Evolutionary conservation across 805 yeast genomes (phyloP), one percentile per base, ranked within the genome.

Genomic region (Metschnikowia lochheadii): DNA sequence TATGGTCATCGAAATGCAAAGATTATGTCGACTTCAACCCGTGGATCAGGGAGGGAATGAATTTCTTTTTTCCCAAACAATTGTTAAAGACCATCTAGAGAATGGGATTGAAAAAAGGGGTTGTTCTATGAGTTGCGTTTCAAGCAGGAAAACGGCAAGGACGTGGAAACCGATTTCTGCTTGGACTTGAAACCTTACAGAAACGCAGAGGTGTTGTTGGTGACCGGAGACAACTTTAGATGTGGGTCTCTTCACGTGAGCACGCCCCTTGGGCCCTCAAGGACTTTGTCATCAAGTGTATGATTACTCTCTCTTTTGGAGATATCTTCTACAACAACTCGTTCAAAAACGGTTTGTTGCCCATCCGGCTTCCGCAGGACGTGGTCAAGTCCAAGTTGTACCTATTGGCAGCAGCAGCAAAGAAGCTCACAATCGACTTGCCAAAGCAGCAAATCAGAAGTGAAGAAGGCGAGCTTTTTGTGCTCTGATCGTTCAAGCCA

Each of bases 241-340:
- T 94, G 99, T 77, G 99, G 99, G 63, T 91, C 20, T 18, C 97
- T 37, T 91, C 97, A 1, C 89, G 99, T 80, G 99, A 94, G 71
- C 99, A 94, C 65, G 99, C 99, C 33, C 98, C 99, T 51, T 94
- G 99, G 99, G 98, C 99, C 2, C 79, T 94, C 59, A 91, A 90
- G 63, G 99, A 94, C 73, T 94, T 94, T 64, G 99, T 99, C 70
- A 90, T 94, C 70, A 85, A 87, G 70, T 85, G 92, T 56, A 87
- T 94, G 64, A 91, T 94, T 69, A 98, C 98, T 5, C 99, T 98
- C 51, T 90, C 97, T 0, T 94, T 92, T 61, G 99, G 98, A 69
- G 99, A 94, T 72, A 94, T 94, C 62, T 94, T 94, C 79, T 91
- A 89, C 82, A 94, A 88, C 77, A 94, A 94, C 78, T 91, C 97